Base-by-base conservation (phyloP, 192 early-diverging fungal species). In the Spinellus fusiger region DNA sequence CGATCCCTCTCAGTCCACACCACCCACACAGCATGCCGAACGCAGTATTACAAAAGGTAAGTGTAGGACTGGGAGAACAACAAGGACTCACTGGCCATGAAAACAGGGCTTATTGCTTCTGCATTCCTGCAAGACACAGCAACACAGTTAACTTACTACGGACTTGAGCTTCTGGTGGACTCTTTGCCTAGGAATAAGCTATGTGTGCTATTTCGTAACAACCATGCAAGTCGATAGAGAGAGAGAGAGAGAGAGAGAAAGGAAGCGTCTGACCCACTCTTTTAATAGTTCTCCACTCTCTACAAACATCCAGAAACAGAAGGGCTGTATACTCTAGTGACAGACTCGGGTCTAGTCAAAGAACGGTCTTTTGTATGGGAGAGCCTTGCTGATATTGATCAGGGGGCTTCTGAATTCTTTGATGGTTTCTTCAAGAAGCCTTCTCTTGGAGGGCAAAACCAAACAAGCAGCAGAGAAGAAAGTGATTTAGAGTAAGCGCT, bases 121-220 rank as follows among this genome's bases (percentile, higher is more conserved):
- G 66, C 75, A 47, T 98, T 93, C 75, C 78, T 98, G 27, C 65
- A 80, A n/a, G 37, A 66, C 1, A 92, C 83, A 0, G 85, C 86
- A 15, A 84, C 90, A 16, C 95, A 98, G 67, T 71, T 98, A 40
- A 96, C 94, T 0, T 85, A 84, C 10, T 79, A 83, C 57, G 94
- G 95, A 2, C 76, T 95, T 47, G 73, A 73, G 27, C 55, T 75
- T n/a, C 78, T 95, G 28, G 62, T 73, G n/a, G 84, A 82, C 13
- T 68, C 73, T 48, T 68, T 94, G 25, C 83, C 82, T 5, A 72
- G 73, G 1, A 62, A 75, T 16, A 62, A 74, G 2, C 68, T 94
- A 12, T 78, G 79, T 47, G 92, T 94, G 38, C 70, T 98, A 34
- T 98, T 98, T 77, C 80, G 94, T 55, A 96, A 96, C 73, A 98